A percentile compares a stretch with the other conserved stretches of the same genome.
Conservation (phyloP, 1,284 basidiomycete genomes). For the Moniliophthora roreri region DNA sequence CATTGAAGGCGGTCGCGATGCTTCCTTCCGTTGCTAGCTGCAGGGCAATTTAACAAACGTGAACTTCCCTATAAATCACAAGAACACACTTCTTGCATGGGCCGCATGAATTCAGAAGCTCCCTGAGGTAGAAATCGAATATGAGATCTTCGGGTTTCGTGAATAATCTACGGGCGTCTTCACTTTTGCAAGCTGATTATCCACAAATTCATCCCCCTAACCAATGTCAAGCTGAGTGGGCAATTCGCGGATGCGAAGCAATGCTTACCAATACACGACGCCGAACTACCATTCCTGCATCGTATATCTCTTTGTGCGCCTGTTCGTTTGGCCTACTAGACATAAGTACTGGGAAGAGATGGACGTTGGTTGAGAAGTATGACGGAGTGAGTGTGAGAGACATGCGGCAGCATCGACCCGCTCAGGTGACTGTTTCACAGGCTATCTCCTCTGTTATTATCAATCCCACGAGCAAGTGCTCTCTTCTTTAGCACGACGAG, state of each 20-base stretch:
- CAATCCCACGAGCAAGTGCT: too few species aligned
- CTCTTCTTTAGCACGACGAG: too few species aligned
- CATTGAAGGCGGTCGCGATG: background rate
- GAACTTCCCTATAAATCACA: background rate
- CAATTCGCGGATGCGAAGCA: background rate
- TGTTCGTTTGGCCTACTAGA: conserved; percentile 27
- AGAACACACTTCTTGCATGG: conserved; percentile 37
- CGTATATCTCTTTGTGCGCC: conserved; percentile 38
- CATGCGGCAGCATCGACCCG: too few species aligned
- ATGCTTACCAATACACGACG: conserved; percentile 37
- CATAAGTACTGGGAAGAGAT: conserved; percentile 16
- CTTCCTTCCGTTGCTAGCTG: conserved; percentile 35
- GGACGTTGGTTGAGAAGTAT: background rate
- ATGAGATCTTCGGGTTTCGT: background rate
- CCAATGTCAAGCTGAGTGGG: background rate
- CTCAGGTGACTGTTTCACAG: too few species aligned
- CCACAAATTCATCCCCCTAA: conserved; percentile 40
- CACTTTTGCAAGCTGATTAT: conserved; percentile 36
- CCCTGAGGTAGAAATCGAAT: conserved; percentile 19
- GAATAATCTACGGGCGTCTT: background rate
- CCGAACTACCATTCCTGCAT: conserved; percentile 35
- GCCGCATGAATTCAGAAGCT: conserved; percentile 41
- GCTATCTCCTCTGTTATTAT: too few species aligned
- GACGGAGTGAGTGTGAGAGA: too few species aligned
- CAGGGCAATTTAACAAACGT: background rate